phyloP scores from a whole-genome alignment of 2,329 filamentous ascomycete species.

The Botrytis fragariae region DNA sequence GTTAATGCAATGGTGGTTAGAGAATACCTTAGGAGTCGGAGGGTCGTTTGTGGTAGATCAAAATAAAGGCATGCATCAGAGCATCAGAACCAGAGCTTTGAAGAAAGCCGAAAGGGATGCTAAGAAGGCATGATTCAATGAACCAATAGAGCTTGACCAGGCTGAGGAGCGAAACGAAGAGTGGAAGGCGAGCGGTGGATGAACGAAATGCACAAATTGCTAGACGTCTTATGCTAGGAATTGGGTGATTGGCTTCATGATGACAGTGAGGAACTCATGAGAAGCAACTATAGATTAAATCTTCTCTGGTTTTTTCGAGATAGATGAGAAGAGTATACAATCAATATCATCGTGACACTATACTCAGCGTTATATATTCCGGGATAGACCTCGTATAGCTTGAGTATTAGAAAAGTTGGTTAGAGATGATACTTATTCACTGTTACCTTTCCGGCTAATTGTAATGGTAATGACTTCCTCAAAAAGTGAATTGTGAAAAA shows the following conservation, averaged over 20 bases:
- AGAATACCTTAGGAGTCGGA: constrained; percentile 57
- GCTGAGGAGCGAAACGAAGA: constrained; percentile 17
- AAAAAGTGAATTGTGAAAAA: neutral
- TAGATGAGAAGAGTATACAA: neutral
- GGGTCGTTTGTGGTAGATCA: constrained; percentile 54
- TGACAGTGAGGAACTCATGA: neutral
- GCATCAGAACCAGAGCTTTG: constrained; percentile 65
- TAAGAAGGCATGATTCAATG: constrained; percentile 46
- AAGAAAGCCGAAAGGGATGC: constrained; percentile 68
- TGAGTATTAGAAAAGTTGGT: neutral
- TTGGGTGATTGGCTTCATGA: neutral
- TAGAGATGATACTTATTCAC: neutral
- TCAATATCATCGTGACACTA: neutral
- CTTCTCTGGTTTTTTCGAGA: neutral
- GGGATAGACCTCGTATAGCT: neutral
- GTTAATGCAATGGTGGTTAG: constrained; percentile 79
- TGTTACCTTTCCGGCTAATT: neutral
- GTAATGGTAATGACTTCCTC: neutral
- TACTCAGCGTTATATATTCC: neutral
- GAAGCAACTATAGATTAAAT: neutral
- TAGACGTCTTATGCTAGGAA: neutral
- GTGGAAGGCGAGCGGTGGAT: constrained; percentile 25
- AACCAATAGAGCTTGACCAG: neutral
- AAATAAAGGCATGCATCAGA: constrained; percentile 66
- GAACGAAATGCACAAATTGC: constrained; percentile 1